Percentiles rank a stretch among this genome's conserved stretches.
Evolutionary conservation across 2,329 filamentous ascomycete genomes (phyloP).

Genomic region (Penicillium sp.): DNA sequence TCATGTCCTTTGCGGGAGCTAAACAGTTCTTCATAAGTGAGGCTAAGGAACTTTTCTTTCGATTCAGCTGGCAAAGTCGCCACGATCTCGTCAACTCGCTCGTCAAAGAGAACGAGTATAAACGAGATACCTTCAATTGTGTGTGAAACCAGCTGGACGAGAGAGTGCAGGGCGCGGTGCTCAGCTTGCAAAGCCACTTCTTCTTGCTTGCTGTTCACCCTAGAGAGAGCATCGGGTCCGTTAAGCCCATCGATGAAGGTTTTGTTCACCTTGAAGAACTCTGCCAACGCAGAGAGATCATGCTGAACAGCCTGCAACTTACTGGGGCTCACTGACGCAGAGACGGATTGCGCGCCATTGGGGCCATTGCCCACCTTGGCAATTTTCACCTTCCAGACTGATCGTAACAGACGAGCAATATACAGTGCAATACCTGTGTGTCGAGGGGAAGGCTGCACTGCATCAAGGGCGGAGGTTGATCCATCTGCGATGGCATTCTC

Average conservation of each 20-base stretch:
- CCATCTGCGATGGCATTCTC: slow-evolving; percentile 68
- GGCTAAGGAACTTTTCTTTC: slow-evolving; percentile 66
- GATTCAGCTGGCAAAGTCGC: slow-evolving; percentile 68
- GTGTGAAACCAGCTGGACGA: slow-evolving; percentile 81
- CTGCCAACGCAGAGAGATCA: slow-evolving; percentile 72
- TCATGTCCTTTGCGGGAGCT: slow-evolving; percentile 76
- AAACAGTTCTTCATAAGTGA: slow-evolving; percentile 89
- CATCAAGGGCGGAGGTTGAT: slow-evolving; percentile 68
- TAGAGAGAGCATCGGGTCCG: slow-evolving; percentile 81
- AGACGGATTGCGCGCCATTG: slow-evolving; percentile 62
- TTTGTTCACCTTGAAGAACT: slow-evolving; percentile 84
- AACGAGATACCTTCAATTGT: slow-evolving; percentile 97
- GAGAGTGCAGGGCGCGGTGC: slow-evolving; percentile 83
- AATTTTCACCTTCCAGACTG: slow-evolving; percentile 80
- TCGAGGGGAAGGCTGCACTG: slow-evolving; percentile 80
- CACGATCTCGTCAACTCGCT: slow-evolving; percentile 86
- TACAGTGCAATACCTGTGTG: slow-evolving; percentile 88
- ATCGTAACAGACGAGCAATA: slow-evolving; percentile 80
- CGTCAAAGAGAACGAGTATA: slow-evolving; percentile 89
- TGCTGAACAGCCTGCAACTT: slow-evolving; percentile 79
- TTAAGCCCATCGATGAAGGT: slow-evolving; percentile 89
- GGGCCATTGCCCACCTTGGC: slow-evolving; percentile 57
- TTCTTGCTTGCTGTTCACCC: slow-evolving; percentile 78
- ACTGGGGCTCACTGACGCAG: slow-evolving; percentile 62
- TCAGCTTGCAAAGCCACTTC: slow-evolving; percentile 91